These are phyloP conservation scores for Coemansia reversa DNA, from an alignment of 192 early-diverging fungal species.

Conservation along the genomic window DNA sequence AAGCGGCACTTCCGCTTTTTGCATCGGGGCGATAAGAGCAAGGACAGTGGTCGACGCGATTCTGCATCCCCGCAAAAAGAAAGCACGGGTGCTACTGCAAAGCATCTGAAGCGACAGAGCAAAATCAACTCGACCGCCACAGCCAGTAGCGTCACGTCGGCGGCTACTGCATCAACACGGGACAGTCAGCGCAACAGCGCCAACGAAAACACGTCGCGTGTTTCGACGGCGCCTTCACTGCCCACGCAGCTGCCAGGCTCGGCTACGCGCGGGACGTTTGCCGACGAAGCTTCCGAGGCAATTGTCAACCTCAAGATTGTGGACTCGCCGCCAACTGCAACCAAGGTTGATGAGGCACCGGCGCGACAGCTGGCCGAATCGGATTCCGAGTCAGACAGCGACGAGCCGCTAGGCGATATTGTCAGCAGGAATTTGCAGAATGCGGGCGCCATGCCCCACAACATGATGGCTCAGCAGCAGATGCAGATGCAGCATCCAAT, in stretches of 20 bases:
- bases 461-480: conserved; percentile 21
- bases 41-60: conserved; percentile 30
- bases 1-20: conserved; percentile 50
- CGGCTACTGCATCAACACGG: conserved; percentile 33
- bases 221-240: conserved; percentile 44
- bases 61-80: conserved; percentile 20
- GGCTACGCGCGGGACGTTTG: conserved; percentile 36
- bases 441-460: conserved; percentile 15
- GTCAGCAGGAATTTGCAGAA: conserved; percentile 25
- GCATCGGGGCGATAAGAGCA: conserved; percentile 45
- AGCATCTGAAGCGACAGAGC: conserved; percentile 30
- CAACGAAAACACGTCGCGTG: conserved; percentile 30
- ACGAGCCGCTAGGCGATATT: conserved; percentile 44
- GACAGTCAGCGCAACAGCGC: conserved; percentile 34
- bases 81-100: conserved; percentile 8
- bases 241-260: conserved; percentile 27
- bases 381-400: conserved; percentile 40
- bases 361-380: conserved; percentile 41
- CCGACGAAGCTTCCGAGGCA: conserved; percentile 41
- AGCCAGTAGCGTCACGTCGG: not conserved
- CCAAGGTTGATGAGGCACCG: conserved; percentile 13
- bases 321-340: conserved; percentile 36
- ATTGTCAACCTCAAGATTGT: conserved; percentile 48
- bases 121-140: not conserved
- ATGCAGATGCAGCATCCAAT: conserved; percentile 21